Percentiles rank a stretch among this genome's conserved stretches.
Conservation (phyloP, 345 rosid species). For the Eucalyptus caleyi region DNA sequence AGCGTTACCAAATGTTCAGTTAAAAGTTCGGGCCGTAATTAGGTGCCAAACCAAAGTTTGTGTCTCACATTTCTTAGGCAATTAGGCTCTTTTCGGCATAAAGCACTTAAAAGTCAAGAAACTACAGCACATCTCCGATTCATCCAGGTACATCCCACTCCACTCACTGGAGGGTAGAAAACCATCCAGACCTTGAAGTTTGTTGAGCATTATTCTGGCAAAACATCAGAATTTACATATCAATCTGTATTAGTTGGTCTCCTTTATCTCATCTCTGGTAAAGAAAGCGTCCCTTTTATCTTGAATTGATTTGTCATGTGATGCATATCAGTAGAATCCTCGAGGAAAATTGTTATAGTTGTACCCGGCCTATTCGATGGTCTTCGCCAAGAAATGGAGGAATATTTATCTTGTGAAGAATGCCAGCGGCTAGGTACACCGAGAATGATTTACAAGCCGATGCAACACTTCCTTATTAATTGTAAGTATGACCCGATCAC, state of each 20-base stretch:
- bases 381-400: not conserved
- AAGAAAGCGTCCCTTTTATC: not conserved
- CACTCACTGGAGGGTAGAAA: too few relatives aligned
- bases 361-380: not conserved
- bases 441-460: not conserved
- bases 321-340: not conserved
- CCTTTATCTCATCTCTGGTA: not conserved
- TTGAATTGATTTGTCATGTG: not conserved
- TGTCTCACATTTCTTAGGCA: not conserved
- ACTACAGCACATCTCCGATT: too few relatives aligned
- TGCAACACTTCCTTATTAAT: not conserved
- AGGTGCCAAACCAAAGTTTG: not conserved
- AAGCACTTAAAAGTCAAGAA: too few relatives aligned
- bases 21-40: not conserved
- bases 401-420: not conserved
- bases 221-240: too few relatives aligned
- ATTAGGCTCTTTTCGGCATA: not conserved
- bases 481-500: not conserved
- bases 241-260: too few relatives aligned
- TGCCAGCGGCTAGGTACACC: not conserved
- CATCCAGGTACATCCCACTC: too few relatives aligned
- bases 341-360: not conserved
- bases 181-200: too few relatives aligned
- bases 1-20: too few relatives aligned
- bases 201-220: too few relatives aligned